These are phyloP conservation scores for Claviceps capensis DNA, from an alignment of 2,329 filamentous ascomycete species.

Conservation along the genomic window DNA sequence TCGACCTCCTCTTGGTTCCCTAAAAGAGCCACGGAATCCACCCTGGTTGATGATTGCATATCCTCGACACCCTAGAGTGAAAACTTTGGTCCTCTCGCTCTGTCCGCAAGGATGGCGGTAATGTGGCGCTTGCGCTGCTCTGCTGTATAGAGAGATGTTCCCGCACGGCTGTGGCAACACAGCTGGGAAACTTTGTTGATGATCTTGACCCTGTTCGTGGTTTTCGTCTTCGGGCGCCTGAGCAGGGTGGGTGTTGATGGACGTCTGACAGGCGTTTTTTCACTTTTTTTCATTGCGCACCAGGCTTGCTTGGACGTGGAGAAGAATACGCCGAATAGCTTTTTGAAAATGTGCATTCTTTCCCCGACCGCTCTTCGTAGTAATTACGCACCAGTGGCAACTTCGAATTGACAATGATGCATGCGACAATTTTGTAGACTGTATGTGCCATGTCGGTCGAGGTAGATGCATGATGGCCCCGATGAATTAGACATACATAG, in stretches of 20 bases:
- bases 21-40: conserved; percentile 87
- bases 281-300: conserved; percentile 46
- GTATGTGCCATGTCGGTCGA: too few relatives aligned
- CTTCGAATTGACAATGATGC: too few relatives aligned
- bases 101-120: conserved; percentile 49
- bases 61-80: conserved; percentile 87
- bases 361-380: too few relatives aligned
- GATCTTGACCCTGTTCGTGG: conserved; percentile 69
- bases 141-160: conserved; percentile 64
- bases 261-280: conserved; percentile 69
- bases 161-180: conserved; percentile 5
- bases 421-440: too few relatives aligned
- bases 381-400: too few relatives aligned
- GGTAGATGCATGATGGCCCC: fast-evolving
- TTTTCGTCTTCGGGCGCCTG: conserved; percentile 62
- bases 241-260: conserved; percentile 70
- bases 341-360: too few relatives aligned
- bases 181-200: conserved; percentile 39
- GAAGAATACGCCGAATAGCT: conserved; percentile 24
- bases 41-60: conserved; percentile 85
- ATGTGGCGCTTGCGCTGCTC: conserved; percentile 8
- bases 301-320: conserved; percentile 33
- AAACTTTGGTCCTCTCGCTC: conserved; percentile 46
- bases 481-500: too few relatives aligned
- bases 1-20: conserved; percentile 84